Evolutionary conservation across 75 land plant species (phyloP), one percentile per base, ranked within the genome.

Genomic region (Cupressus sempervirens): DNA sequence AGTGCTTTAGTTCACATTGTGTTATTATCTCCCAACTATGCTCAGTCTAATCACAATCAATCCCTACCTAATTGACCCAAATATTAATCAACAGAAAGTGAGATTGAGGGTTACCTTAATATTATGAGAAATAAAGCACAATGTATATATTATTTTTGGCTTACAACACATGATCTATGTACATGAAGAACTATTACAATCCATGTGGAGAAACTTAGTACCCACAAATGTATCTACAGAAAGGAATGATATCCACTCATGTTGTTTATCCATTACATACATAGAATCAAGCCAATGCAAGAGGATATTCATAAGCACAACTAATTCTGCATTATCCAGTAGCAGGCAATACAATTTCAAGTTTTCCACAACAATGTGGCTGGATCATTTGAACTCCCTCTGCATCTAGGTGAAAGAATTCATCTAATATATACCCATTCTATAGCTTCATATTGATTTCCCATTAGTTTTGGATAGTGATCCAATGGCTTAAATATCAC

Each of bases 161-260:
- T 68, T 26, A 68, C 9, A 20, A 48, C 29, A 41, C 20, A n/a
- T 9, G 0, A 4, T 43, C 10, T 38, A 0, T 40, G 1, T 76
- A 38, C 40, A 20, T 76, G 81, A 48, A 79, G 81, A 79, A 79
- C 30, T 79, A 79, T 45, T 79, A 79, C 50, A 79, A 4, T 79
- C 81, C 81, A 43, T 79, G 45, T 79, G 81, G 13, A 79, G 50
- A 4, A 79, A 38, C 81, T 43, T 50, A 79, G 12, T 79, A 79
- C 46, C 81, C 81, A 40, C 74, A 72, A 29, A 11, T 72, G 32
- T 72, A 72, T 72, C 74, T 36, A 12, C 36, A 36, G 14, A 48
- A 79, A 23, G 81, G 50, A 79, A 79, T 45, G 81, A 40, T 45
- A 11, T 79, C 81, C 12, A 43, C 30, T 79, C 81, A 50, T 41